A percentile compares a stretch with the other conserved stretches of the same genome.
Conservation (phyloP, 169 alveolate species). For the Plasmodium sp. region DNA sequence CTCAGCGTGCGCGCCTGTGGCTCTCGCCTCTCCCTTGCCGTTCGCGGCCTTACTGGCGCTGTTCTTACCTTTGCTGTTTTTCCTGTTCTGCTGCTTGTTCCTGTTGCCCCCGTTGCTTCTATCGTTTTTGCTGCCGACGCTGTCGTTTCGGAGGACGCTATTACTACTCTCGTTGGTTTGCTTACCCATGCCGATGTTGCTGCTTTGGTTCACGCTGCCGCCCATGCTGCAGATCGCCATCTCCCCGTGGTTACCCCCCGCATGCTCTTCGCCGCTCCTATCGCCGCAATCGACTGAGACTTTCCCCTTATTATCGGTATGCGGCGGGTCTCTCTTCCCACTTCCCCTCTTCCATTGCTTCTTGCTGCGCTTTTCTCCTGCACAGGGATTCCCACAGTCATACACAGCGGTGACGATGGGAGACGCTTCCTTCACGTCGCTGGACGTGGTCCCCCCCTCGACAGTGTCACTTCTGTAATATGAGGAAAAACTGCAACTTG, state of each 20-base stretch:
- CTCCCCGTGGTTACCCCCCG: background rate
- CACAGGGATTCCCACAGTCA: background rate
- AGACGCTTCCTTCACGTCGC: background rate
- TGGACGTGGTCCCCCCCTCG: background rate
- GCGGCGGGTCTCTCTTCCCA: background rate
- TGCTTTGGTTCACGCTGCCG: background rate
- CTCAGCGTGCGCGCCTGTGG: background rate
- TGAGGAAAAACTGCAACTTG: background rate
- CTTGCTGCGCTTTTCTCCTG: background rate
- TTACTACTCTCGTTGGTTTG: background rate
- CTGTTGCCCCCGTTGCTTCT: background rate
- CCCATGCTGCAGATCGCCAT: background rate
- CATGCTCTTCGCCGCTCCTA: background rate
- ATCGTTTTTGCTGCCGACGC: background rate
- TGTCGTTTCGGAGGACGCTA: background rate
- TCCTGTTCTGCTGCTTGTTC: background rate
- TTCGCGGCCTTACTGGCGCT: background rate
- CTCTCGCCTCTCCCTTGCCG: background rate
- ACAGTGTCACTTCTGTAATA: background rate
- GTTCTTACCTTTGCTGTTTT: constrained; percentile 15
- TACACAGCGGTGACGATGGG: background rate
- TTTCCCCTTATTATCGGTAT: background rate
- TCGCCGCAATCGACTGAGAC: background rate
- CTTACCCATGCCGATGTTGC: background rate
- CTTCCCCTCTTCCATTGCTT: background rate